Base-by-base conservation (phyloP, 177 flowering plant species). In the Vitis hybrid region DNA sequence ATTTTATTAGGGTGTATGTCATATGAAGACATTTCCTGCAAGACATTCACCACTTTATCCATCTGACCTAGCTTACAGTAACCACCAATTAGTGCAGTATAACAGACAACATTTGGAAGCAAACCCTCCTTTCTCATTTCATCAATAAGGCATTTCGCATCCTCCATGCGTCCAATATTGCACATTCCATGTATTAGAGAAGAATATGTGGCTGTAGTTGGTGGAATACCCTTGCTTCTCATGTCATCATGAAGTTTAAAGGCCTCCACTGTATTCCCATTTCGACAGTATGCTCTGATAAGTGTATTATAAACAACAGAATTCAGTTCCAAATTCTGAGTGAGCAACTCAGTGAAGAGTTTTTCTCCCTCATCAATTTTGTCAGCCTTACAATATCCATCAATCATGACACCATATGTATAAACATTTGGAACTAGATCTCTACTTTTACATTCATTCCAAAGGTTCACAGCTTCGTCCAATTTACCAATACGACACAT, bases 121-220 rank as follows among this genome's bases (percentile, higher is more conserved):
- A 82, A 68, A 40, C 78, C 80, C 8, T 82, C 80, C 63, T 55
- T 70, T 74, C 76, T 76, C 87, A 80, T 79, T 76, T 74, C 82
- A 57, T 71, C 73, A 65, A 83, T 27, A 50, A 83, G 70, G 30
- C 15, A 7, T 30, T 56, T 72, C n/a, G 84, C 80, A 66, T 75
- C 80, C 19, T 77, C 75, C 32, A 77, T 70, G 65, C 52, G 18
- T 46, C 84, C 82, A 67, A 70, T n/a, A 54, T 70, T 69, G 65
- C 82, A 76, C 60, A 77, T 13, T 40, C 86, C 86, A 65, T 79
- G 71, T 75, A 83, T 77, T 55, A 81, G 58, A 72, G 79, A 70
- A 54, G 82, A 72, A 71, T 81, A 81, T 49, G 86, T 83, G 58
- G 17, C 66, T 55, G 35, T 18, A 60, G 82, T 75, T 58, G 78